Percentiles rank a stretch among this genome's conserved stretches.
phyloP scores from a whole-genome alignment of 192 early-diverging fungal genomes.

The Rhizophagus clarus region DNA sequence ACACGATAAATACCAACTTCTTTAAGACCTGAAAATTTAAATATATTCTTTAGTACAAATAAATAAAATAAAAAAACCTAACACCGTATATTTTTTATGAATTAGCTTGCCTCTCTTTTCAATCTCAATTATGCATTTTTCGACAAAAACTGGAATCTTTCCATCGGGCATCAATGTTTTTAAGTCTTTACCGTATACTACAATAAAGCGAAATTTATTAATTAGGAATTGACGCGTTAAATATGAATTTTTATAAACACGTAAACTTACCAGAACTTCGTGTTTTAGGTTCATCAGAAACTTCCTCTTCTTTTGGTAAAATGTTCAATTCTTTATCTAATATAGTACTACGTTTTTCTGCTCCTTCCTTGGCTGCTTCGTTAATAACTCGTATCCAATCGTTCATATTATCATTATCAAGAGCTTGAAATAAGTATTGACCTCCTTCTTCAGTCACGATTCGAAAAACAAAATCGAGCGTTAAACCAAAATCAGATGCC shows the following conservation, averaged over 20 bases:
- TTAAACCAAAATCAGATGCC: conserved; percentile 65
- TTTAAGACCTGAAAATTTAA: conserved; percentile 48
- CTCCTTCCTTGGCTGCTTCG: conserved; percentile 69
- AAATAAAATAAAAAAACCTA: not conserved
- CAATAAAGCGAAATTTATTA: not conserved
- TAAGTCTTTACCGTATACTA: conserved; percentile 65
- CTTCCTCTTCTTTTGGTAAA: conserved; percentile 14
- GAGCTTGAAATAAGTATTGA: conserved; percentile 72
- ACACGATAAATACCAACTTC: conserved; percentile 80
- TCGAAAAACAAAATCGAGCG: conserved; percentile 76
- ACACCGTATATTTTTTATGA: not conserved
- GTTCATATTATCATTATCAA: conserved; percentile 68
- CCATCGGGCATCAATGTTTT: conserved; percentile 60
- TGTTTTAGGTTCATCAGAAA: conserved; percentile 48
- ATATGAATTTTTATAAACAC: not conserved
- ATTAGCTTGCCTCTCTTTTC: conserved; percentile 54
- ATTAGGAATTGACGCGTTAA: not conserved
- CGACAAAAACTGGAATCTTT: conserved; percentile 60
- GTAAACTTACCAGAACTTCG: conserved; percentile 38
- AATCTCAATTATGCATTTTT: conserved; percentile 72
- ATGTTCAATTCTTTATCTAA: conserved; percentile 45
- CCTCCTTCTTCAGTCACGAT: conserved; percentile 80
- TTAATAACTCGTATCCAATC: conserved; percentile 72
- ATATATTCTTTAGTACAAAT: not conserved
- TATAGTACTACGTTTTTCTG: conserved; percentile 68